These are phyloP conservation scores for Termitomyces sp. DNA, from an alignment of 768 basidiomycete species.

Conservation along the genomic window DNA sequence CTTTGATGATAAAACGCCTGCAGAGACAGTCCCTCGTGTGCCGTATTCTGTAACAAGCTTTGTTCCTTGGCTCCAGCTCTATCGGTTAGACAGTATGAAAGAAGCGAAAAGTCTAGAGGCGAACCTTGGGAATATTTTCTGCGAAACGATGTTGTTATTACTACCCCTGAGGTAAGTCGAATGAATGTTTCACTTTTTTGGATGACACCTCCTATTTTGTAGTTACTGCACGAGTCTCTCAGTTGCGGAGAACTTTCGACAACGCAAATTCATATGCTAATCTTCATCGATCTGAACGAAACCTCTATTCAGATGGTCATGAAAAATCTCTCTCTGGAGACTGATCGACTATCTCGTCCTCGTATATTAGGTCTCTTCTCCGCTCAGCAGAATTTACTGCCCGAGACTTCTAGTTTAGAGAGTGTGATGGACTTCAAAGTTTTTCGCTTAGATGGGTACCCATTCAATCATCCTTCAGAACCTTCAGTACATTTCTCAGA, in stretches of 20 bases:
- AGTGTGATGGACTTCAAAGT: slow-evolving; percentile 35
- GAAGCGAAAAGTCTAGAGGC: neutral
- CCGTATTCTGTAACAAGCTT: neutral
- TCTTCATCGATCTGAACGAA: slow-evolving; percentile 35
- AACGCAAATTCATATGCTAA: slow-evolving; percentile 39
- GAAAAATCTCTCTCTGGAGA: slow-evolving; percentile 39
- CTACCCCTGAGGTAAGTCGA: slow-evolving; percentile 34
- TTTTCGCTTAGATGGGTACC: slow-evolving; percentile 30
- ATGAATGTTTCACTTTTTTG: neutral
- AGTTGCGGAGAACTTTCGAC: slow-evolving; percentile 33
- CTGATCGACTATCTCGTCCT: slow-evolving; percentile 33
- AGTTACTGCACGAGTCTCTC: slow-evolving; percentile 41
- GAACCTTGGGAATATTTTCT: neutral
- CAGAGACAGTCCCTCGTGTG: neutral
- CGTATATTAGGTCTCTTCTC: slow-evolving; percentile 33
- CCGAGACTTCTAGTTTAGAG: slow-evolving; percentile 36
- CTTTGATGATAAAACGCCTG: neutral
- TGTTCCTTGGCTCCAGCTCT: neutral
- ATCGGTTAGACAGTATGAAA: neutral
- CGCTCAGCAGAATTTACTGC: slow-evolving; percentile 22
- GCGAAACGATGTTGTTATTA: slow-evolving; percentile 4
- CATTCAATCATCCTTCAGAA: slow-evolving; percentile 26
- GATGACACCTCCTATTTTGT: slow-evolving; percentile 1
- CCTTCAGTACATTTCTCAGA: slow-evolving; percentile 31
- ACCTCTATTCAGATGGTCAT: slow-evolving; percentile 41